Evolutionary conservation across 331 rosid genomes (phyloP).

Genomic region (Quercus phellos): DNA sequence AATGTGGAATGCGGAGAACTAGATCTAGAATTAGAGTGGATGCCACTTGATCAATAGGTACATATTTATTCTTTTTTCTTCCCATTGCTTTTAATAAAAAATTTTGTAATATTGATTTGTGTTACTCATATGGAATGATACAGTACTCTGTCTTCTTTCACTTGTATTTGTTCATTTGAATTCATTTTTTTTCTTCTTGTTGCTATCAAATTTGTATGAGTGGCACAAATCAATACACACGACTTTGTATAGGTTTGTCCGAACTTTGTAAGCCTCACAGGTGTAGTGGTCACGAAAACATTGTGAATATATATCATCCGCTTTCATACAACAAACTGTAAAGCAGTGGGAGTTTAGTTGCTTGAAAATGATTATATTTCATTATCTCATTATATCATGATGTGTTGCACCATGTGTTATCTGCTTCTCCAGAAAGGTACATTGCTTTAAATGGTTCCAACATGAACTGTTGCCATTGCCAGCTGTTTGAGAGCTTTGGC

Average conservation of each 20-base stretch:
- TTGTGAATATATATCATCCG: not conserved
- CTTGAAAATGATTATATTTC: too few relatives aligned
- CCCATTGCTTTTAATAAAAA: slow-evolving; percentile 23
- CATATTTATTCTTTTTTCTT: slow-evolving; percentile 9
- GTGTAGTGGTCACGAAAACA: not conserved
- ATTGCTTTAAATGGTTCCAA: not conserved
- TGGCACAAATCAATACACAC: not conserved
- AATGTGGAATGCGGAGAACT: slow-evolving; percentile 85
- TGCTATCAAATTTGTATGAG: not conserved
- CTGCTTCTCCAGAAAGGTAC: not conserved
- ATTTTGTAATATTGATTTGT: slow-evolving; percentile 18
- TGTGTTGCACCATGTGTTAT: not conserved
- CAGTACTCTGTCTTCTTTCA: not conserved
- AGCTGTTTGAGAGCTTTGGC: not conserved
- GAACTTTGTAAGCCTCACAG: not conserved
- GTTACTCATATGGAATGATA: not conserved
- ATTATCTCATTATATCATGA: too few relatives aligned
- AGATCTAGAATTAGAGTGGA: slow-evolving; percentile 81
- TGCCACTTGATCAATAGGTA: slow-evolving; percentile 78
- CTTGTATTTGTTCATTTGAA: slow-evolving; percentile 7
- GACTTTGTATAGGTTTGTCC: not conserved
- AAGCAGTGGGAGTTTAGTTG: not conserved
- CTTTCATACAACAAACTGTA: not conserved
- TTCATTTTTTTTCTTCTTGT: not conserved
- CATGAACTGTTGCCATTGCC: not conserved